Base-by-base conservation (phyloP, 2,329 filamentous ascomycete genomes). In the Ophiostoma triangulosporum region DNA sequence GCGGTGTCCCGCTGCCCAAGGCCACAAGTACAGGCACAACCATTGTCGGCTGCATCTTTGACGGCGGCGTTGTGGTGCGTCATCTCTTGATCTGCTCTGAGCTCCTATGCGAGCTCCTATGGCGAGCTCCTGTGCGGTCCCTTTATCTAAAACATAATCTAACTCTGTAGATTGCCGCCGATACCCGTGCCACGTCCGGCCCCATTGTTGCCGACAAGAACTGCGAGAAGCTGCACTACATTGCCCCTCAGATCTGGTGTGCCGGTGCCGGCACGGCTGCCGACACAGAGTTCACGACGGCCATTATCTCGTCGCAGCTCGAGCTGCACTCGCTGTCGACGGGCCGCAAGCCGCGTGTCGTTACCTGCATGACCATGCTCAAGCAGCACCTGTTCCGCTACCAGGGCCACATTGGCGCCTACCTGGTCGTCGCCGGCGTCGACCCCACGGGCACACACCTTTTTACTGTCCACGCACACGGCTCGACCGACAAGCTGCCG, bases 141-240 rank as follows among this genome's bases (percentile, higher is more conserved):
- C 12, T 27, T 6, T 40, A 36, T 17, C 6, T n/a, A 6, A 40
- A 20, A 6, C 20, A 22, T 20, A 45, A 52, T 31, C 31, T 24
- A 9, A 53, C 45, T 35, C 26, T n/a, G 15, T 63, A 90, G 86
- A 97, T 98, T 70, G 93, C 93, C 59, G 93, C 93, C 73, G 93
- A 98, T 73, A 98, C 93, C 61, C 83, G 93, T 80, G 93, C 93
- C 59, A 98, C 93, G 48, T 94, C 87, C 60, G 93, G 93, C 33
- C 90, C 93, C 61, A 98, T 98, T 71, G 93, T 98, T 63, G 94
- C 94, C 71, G 93, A 98, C 81, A 98, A 98, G 88, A 98, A 98
- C 80, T 96, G 93, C 76, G 91, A 98, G 75, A 98, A 98, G 76
- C 83, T 98, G 60, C 93, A 98, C 75, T 98, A 94, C 77, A 98